Evolutionary conservation across 2,329 filamentous ascomycete species (phyloP).

Genomic region (Penicillium sp.): DNA sequence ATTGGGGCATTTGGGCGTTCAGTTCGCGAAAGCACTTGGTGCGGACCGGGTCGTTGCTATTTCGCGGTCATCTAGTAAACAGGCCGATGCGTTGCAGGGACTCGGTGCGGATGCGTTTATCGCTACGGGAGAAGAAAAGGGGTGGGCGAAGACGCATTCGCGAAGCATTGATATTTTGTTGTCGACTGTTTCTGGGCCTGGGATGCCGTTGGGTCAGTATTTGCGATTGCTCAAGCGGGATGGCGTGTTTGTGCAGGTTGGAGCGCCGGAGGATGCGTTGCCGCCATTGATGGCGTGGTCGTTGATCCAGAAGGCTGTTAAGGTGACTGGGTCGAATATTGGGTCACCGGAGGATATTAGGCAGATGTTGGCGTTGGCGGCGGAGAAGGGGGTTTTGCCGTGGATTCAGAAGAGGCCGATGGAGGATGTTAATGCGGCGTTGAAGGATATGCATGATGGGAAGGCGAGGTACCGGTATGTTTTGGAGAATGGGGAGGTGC

Average conservation of each 20-base stretch:
- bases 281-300: conserved; percentile 63
- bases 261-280: conserved; percentile 65
- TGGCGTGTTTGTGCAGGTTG: conserved; percentile 70
- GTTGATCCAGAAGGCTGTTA: conserved; percentile 63
- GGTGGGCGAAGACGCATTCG: conserved; percentile 59
- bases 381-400: conserved; percentile 48
- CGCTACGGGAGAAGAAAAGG: conserved; percentile 61
- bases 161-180: conserved; percentile 62
- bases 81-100: conserved; percentile 55
- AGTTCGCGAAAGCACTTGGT: conserved; percentile 73
- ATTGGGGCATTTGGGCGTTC: conserved; percentile 73
- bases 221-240: conserved; percentile 64
- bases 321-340: conserved; percentile 57
- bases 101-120: conserved; percentile 64
- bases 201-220: conserved; percentile 70
- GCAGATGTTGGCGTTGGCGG: conserved; percentile 52
- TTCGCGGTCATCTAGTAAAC: conserved; percentile 58
- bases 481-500: conserved; percentile 46
- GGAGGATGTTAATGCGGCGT: conserved; percentile 51
- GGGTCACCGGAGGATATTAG: conserved; percentile 52
- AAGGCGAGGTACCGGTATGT: conserved; percentile 57
- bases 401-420: conserved; percentile 53
- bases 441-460: conserved; percentile 53
- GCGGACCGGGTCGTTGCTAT: conserved; percentile 67
- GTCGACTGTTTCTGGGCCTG: conserved; percentile 62